These are phyloP conservation scores for Aspergillus sojae DNA, from an alignment of 2,329 filamentous ascomycete species.

Conservation along the genomic window DNA sequence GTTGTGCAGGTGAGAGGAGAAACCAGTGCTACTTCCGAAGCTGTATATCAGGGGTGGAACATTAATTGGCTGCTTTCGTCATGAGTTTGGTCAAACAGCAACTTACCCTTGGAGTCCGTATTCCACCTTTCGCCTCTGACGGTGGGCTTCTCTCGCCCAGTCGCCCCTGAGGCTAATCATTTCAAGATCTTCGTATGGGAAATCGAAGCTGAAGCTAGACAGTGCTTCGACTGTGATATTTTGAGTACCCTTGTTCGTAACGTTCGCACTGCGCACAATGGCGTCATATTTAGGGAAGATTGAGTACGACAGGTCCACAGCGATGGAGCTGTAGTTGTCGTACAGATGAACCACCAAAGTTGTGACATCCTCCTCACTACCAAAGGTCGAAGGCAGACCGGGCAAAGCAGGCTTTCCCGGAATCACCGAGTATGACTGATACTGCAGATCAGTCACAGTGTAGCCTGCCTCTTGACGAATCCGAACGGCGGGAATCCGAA, in stretches of 20 bases:
- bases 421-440: constrained; percentile 59
- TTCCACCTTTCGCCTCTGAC: constrained; percentile 57
- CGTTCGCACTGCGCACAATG: constrained; percentile 62
- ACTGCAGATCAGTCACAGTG: constrained; percentile 61
- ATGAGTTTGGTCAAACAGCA: not conserved
- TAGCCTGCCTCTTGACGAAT: constrained; percentile 62
- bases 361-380: constrained; percentile 57
- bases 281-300: constrained; percentile 65
- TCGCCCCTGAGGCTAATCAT: constrained; percentile 66
- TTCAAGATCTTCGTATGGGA: constrained; percentile 62
- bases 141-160: constrained; percentile 62
- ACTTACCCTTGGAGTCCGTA: constrained; percentile 59
- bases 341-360: constrained; percentile 62
- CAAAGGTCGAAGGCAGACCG: constrained; percentile 64
- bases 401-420: constrained; percentile 60
- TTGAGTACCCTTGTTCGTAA: constrained; percentile 60
- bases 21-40: constrained; percentile 64
- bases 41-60: constrained; percentile 35
- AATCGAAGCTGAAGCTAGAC: constrained; percentile 64
- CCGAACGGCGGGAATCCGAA: constrained; percentile 62
- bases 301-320: constrained; percentile 63
- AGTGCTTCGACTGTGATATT: constrained; percentile 59
- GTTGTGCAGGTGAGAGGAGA: constrained; percentile 66
- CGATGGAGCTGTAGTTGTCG: constrained; percentile 61
- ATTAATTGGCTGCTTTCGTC: constrained; percentile 22